Evolutionary conservation across 2,329 filamentous ascomycete species (phyloP).

Genomic region (Claviceps africana): DNA sequence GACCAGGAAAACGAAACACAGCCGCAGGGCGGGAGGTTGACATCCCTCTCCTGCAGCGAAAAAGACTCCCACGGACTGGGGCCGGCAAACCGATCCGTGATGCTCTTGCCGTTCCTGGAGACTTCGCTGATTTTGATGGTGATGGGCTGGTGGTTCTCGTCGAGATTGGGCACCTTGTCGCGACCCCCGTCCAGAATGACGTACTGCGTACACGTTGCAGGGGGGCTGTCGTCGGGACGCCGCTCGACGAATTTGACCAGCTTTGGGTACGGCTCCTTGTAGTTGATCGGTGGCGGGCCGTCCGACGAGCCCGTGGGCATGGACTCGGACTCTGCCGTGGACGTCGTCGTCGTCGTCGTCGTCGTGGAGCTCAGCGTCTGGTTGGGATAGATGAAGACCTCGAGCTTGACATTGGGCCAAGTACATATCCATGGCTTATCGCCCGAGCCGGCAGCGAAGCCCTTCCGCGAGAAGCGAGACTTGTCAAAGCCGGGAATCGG

Average conservation of each 20-base stretch:
- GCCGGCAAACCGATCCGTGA: conserved; percentile 3
- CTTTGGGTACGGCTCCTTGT: conserved; percentile 30
- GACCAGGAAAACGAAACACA: conserved; percentile 6
- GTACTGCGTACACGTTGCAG: conserved; percentile 35
- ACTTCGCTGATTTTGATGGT: conserved; percentile 31
- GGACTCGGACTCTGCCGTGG: background rate
- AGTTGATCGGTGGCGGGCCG: conserved; percentile 3
- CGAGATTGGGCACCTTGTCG: conserved; percentile 19
- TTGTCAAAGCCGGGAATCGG: conserved; percentile 13
- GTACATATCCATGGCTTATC: conserved; percentile 45
- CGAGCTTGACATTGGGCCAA: conserved; percentile 41
- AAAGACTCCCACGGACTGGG: background rate
- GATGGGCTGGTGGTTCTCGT: conserved; percentile 24
- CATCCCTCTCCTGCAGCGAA: conserved; percentile 4
- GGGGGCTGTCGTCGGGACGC: conserved; percentile 21
- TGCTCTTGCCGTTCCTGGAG: background rate
- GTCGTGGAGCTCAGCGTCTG: conserved; percentile 31
- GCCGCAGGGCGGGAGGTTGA: conserved; percentile 3
- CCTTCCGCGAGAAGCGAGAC: conserved; percentile 11
- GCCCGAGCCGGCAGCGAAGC: conserved; percentile 24
- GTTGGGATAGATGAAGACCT: conserved; percentile 42
- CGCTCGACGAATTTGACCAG: conserved; percentile 43
- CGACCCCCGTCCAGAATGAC: conserved; percentile 26
- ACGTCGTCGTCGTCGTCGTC: conserved; percentile 6
- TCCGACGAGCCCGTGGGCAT: background rate